These are phyloP conservation scores for Xylaria polymorpha DNA, from an alignment of 2,329 filamentous ascomycete species.

Conservation along the genomic window DNA sequence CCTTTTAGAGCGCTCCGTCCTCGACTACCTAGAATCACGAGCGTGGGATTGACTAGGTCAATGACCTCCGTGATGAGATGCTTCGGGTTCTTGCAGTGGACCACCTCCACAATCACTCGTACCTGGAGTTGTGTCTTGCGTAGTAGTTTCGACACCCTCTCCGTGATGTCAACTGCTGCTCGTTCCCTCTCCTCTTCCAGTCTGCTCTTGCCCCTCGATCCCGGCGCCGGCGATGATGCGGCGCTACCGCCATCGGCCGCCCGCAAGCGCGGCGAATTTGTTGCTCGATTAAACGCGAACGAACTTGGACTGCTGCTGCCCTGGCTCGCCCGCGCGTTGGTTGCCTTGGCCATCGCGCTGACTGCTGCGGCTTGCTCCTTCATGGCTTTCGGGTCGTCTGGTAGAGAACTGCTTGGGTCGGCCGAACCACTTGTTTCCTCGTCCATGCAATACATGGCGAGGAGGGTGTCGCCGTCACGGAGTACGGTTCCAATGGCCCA, in stretches of 20 bases:
- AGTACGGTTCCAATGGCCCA: conserved; percentile 98
- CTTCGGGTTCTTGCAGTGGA: conserved; percentile 98
- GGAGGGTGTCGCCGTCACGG: conserved; percentile 90
- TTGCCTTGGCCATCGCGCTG: conserved; percentile 65
- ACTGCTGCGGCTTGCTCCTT: conserved; percentile 80
- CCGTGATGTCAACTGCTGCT: conserved; percentile 85
- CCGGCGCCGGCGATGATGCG: conserved; percentile 61
- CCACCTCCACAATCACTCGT: conserved; percentile 91
- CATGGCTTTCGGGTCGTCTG: conserved; percentile 79
- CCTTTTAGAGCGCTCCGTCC: conserved; percentile 93
- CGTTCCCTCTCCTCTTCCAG: conserved; percentile 82
- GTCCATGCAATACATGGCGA: conserved; percentile 93
- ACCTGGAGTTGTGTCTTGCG: conserved; percentile 94
- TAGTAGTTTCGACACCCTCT: conserved; percentile 84
- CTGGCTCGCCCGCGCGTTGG: conserved; percentile 42
- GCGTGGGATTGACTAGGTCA: conserved; percentile 87
- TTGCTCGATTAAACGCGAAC: conserved; percentile 44
- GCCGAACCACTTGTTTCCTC: conserved; percentile 77
- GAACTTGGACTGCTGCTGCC: conserved; percentile 45
- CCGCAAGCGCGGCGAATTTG: conserved; percentile 53
- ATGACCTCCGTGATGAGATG: conserved; percentile 98
- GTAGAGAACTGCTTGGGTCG: conserved; percentile 65
- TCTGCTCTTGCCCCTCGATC: conserved; percentile 64
- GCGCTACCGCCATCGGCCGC: conserved; percentile 51
- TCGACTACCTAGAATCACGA: conserved; percentile 92